These are phyloP conservation scores for Aristolochia fimbriata DNA, from an alignment of 164 flowering plant species.

Conservation along the genomic window DNA sequence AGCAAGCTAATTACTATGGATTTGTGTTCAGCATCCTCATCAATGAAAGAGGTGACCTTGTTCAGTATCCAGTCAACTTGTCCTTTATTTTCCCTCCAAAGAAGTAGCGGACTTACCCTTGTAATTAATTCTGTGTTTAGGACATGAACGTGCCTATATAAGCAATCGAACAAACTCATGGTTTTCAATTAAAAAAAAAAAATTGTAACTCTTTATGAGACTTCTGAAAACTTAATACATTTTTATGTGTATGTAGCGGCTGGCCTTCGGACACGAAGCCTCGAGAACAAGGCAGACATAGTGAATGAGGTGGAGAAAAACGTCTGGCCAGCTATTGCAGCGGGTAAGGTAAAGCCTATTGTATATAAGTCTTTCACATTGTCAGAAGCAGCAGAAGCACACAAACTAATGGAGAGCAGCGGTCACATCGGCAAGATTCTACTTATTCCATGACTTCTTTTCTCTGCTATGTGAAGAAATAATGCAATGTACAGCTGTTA, in stretches of 20 bases:
- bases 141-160: no score
- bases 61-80: no score
- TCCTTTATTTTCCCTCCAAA: no score
- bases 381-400: constrained; percentile 70
- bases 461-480: background rate
- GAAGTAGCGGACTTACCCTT: no score
- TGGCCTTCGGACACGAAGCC: constrained; percentile 52
- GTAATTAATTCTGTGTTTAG: no score
- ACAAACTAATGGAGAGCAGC: constrained; percentile 74
- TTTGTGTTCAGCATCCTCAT: no score
- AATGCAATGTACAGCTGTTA: background rate
- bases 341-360: constrained; percentile 71
- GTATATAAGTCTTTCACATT: constrained; percentile 46
- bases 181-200: no score
- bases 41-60: no score
- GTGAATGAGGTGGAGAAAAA: constrained; percentile 81
- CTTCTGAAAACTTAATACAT: background rate
- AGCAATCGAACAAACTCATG: no score
- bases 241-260: constrained; percentile 37
- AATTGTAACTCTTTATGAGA: background rate
- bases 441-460: constrained; percentile 30
- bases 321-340: constrained; percentile 82
- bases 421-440: constrained; percentile 74
- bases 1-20: no score
- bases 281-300: constrained; percentile 64